Base-by-base conservation (phyloP, 441 rosid genomes). In the Eruca vesicaria region DNA sequence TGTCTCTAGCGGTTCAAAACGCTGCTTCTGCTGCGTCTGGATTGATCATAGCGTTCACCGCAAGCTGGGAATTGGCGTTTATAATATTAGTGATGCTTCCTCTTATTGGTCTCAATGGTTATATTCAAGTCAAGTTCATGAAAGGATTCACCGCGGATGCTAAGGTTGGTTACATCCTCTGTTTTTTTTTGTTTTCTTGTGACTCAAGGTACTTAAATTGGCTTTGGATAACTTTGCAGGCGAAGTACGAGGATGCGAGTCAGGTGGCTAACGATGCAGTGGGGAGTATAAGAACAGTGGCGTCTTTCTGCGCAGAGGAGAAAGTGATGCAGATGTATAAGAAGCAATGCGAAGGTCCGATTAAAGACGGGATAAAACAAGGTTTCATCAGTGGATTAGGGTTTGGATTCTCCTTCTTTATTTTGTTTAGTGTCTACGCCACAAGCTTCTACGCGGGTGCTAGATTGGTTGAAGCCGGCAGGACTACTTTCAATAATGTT, bases 191-290 rank as follows among this genome's bases (percentile, higher is more conserved):
- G 7, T 29, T 29, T 53, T 2, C 73, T 73, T 73, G 52, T 29
- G 12, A 3, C 1, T 6, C 62, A 66, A 63, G 72, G 14, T 57
- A 52, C 48, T 66, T 2, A 71, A 18, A 1, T 16, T 1, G 58
- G 3, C 18, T 68, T 78, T 68, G 28, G 35, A 3, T 50, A 18
- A 66, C 63, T 57, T 64, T 79, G 69, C 84, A 86, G 90, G 43
- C 76, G 33, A 71, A 68, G 82, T 86, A 86, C 9, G 90, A 86
- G 76, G 86, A 84, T 57, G 90, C 90, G 16, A 80, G 90, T 70
- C 88, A 86, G 66, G 84, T 86, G 35, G 88, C 86, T 1, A 82
- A 73, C 6, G 88, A 86, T 74, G 88, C 90, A 0, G 87, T 84
- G 36, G 85, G 88, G 29, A 83, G 87, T 23, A 86, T 86, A 31